phyloP scores from a whole-genome alignment of 768 basidiomycete genomes.

The Lactarius psammicola region DNA sequence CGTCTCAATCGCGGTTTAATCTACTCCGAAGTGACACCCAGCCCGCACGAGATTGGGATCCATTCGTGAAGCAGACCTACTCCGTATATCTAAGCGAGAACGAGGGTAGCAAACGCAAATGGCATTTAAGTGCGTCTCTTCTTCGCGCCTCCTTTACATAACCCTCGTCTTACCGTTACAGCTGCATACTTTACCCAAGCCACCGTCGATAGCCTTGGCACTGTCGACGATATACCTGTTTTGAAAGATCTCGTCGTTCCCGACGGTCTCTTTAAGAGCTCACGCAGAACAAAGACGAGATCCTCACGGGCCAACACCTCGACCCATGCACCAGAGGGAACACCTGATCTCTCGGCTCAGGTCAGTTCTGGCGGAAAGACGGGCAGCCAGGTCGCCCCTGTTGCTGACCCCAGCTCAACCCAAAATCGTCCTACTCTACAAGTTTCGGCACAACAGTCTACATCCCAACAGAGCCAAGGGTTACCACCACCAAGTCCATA shows the following conservation, averaged over 20 bases:
- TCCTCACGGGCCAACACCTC: slow-evolving; percentile 45
- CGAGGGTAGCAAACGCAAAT: slow-evolving; percentile 36
- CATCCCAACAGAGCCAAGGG: slow-evolving; percentile 12
- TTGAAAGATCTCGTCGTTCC: slow-evolving; percentile 67
- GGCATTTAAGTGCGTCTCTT: slow-evolving; percentile 48
- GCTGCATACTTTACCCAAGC: slow-evolving; percentile 85
- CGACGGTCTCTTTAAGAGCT: slow-evolving; percentile 76
- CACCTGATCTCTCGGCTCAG: slow-evolving; percentile 2
- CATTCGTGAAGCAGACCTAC: slow-evolving; percentile 56
- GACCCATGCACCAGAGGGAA: slow-evolving; percentile 43
- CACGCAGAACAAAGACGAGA: slow-evolving; percentile 60
- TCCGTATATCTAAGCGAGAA: slow-evolving; percentile 38
- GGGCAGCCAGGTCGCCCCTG: slow-evolving; percentile 3
- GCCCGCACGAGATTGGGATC: slow-evolving; percentile 42
- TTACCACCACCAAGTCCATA: slow-evolving; percentile 4
- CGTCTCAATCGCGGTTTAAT: slow-evolving; percentile 24
- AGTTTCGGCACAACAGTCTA: not conserved
- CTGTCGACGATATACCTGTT: slow-evolving; percentile 66
- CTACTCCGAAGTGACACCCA: slow-evolving; percentile 37
- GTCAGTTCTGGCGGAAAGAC: slow-evolving; percentile 5
- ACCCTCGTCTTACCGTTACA: slow-evolving; percentile 33
- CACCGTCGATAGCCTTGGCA: slow-evolving; percentile 65
- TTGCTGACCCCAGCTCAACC: slow-evolving; percentile 19
- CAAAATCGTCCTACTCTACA: slow-evolving; percentile 12
- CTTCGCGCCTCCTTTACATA: not conserved